A percentile compares a stretch with the other conserved stretches of the same genome.
These are phyloP conservation scores for Populus nigra DNA, from an alignment of 345 rosid genomes.

Conservation along the genomic window DNA sequence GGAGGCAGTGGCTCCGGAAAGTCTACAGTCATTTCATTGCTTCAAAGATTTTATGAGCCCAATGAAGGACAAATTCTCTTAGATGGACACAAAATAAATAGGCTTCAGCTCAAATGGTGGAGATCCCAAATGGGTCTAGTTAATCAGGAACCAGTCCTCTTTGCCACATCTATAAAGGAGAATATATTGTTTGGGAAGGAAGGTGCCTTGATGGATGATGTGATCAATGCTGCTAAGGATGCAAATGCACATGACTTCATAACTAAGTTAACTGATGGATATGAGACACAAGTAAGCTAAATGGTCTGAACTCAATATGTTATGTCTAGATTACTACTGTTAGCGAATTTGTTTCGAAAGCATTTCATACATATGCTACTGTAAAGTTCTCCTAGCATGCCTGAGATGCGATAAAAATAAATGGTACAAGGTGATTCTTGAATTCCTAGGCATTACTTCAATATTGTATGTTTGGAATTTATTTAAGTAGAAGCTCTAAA, in stretches of 20 bases:
- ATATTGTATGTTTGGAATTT: background rate
- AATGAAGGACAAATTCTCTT: constrained; percentile 50
- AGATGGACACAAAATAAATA: constrained; percentile 54
- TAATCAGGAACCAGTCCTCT: constrained; percentile 65
- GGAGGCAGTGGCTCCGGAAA: constrained; percentile 79
- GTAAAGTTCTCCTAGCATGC: background rate
- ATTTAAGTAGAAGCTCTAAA: background rate
- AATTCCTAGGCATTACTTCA: background rate
- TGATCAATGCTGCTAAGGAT: constrained; percentile 48
- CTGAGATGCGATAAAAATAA: background rate
- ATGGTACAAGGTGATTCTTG: background rate
- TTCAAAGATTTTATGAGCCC: constrained; percentile 66
- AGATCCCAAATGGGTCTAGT: constrained; percentile 66
- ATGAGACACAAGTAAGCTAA: constrained; percentile 58
- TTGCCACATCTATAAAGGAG: constrained; percentile 58
- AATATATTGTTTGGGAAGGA: constrained; percentile 65
- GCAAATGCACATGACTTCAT: constrained; percentile 74
- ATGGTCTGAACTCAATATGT: background rate
- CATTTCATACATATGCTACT: background rate
- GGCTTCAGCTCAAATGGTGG: constrained; percentile 65
- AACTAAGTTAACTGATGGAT: constrained; percentile 56
- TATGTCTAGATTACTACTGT: no score
- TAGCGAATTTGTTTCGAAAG: background rate
- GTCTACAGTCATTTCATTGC: constrained; percentile 55
- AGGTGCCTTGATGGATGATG: constrained; percentile 59